phyloP scores from a whole-genome alignment of 108 stramenopile species.

The Cyclotella cryptica region DNA sequence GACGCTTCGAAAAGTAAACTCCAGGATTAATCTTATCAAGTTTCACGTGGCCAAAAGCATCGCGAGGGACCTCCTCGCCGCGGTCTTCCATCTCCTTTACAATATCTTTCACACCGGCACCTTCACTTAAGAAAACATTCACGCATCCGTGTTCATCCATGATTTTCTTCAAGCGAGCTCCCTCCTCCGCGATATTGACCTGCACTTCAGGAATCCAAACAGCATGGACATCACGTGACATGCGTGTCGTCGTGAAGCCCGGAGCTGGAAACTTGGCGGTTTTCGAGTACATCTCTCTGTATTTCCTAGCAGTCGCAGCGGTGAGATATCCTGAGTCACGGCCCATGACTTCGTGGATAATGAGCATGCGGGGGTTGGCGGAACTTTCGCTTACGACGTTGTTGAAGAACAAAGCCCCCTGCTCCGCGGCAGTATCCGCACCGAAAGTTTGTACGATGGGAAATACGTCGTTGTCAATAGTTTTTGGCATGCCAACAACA shows the following conservation, averaged over 20 bases:
- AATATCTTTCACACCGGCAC: conserved; percentile 88
- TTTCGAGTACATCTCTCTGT: conserved; percentile 64
- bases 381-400: conserved; percentile 86
- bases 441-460: conserved; percentile 91
- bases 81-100: conserved; percentile 78
- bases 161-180: conserved; percentile 77
- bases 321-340: conserved; percentile 91
- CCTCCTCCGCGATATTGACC: conserved; percentile 79
- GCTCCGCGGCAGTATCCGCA: conserved; percentile 88
- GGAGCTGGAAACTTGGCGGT: conserved; percentile 51
- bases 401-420: conserved; percentile 89
- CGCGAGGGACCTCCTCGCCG: conserved; percentile 72
- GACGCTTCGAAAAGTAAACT: conserved; percentile 81
- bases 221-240: conserved; percentile 86
- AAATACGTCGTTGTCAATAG: conserved; percentile 88
- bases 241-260: conserved; percentile 51
- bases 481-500: conserved; percentile 93
- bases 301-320: conserved; percentile 80
- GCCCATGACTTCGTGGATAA: conserved; percentile 94
- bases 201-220: conserved; percentile 90
- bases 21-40: conserved; percentile 92
- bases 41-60: conserved; percentile 93
- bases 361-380: conserved; percentile 94
- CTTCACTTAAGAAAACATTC: conserved; percentile 93
- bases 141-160: conserved; percentile 90